These are phyloP conservation scores for Pythium aquatile DNA, from an alignment of 352 stramenopile species.

Conservation along the genomic window DNA sequence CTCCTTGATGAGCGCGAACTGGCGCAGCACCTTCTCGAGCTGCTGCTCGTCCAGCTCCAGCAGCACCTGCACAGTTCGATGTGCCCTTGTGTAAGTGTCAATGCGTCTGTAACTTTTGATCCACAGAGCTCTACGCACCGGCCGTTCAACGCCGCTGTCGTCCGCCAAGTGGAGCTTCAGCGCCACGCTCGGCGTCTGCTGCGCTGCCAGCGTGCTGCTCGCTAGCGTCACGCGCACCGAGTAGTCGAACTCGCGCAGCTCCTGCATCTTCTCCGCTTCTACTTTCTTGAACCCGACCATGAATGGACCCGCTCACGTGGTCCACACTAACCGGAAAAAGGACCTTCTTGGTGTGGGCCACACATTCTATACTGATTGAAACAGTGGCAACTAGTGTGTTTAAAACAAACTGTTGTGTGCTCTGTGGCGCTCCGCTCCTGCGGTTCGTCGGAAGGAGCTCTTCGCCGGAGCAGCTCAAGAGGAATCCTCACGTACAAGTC, in stretches of 20 bases:
- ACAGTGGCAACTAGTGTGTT: background rate
- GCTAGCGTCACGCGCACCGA: conserved; percentile 66
- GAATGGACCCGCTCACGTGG: conserved; percentile 9
- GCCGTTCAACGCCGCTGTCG: conserved; percentile 15
- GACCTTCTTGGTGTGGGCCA: background rate
- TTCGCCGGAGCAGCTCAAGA: conserved; percentile 13
- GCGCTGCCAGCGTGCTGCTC: conserved; percentile 54
- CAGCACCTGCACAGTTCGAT: conserved; percentile 15
- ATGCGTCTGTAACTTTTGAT: background rate
- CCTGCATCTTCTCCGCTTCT: conserved; percentile 3
- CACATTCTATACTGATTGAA: too few species aligned
- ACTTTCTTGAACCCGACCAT: background rate
- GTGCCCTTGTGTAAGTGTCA: too few species aligned
- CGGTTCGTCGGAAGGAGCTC: conserved; percentile 25
- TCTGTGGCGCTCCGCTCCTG: conserved; percentile 13
- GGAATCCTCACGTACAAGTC: conserved; percentile 10
- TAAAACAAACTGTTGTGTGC: conserved; percentile 7
- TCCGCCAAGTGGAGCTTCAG: conserved; percentile 54
- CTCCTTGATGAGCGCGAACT: conserved; percentile 25
- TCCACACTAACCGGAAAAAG: conserved; percentile 4
- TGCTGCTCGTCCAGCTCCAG: conserved; percentile 24
- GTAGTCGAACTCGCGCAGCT: conserved; percentile 69
- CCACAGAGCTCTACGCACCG: conserved; percentile 34
- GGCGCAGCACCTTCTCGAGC: conserved; percentile 23
- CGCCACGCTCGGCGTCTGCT: conserved; percentile 36